phyloP scores from a whole-genome alignment of 225 moss, liverwort and hornwort genomes.

The Bryum argenteum region DNA sequence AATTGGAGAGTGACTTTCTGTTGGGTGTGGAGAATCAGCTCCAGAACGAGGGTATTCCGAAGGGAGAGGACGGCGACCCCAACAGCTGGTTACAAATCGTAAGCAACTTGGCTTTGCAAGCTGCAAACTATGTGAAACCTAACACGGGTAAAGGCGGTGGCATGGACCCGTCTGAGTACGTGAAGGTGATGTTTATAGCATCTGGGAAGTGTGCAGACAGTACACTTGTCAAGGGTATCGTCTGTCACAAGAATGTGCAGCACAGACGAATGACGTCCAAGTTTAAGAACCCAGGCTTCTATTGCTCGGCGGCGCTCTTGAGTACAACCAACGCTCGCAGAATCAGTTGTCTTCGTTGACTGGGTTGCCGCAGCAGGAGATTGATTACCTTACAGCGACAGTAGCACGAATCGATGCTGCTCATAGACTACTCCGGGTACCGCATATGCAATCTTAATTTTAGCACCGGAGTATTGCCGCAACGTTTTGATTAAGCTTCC shows the following conservation, averaged over 20 bases:
- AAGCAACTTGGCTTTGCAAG: slow-evolving; percentile 71
- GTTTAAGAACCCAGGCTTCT: slow-evolving; percentile 73
- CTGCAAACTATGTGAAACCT: slow-evolving; percentile 84
- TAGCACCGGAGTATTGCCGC: slow-evolving; percentile 94
- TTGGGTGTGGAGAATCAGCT: slow-evolving; percentile 72
- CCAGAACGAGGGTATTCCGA: slow-evolving; percentile 56
- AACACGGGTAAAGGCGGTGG: slow-evolving; percentile 72
- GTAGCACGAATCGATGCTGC: slow-evolving; percentile 78
- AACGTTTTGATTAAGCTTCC: slow-evolving; percentile 94
- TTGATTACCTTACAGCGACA: slow-evolving; percentile 72
- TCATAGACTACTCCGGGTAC: slow-evolving; percentile 89
- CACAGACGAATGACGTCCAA: slow-evolving; percentile 77
- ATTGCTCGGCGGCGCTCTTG: slow-evolving; percentile 80
- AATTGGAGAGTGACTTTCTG: slow-evolving; percentile 70
- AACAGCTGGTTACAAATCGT: slow-evolving; percentile 87
- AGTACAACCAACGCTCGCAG: slow-evolving; percentile 72
- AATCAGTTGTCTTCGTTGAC: slow-evolving; percentile 84
- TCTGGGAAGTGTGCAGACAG: slow-evolving; percentile 80
- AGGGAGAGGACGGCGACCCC: slow-evolving; percentile 66
- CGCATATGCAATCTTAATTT: slow-evolving; percentile 98
- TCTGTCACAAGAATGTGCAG: slow-evolving; percentile 85
- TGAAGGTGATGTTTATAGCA: slow-evolving; percentile 92
- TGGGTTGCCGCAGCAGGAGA: slow-evolving; percentile 87
- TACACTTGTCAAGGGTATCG: slow-evolving; percentile 80
- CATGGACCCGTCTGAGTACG: slow-evolving; percentile 86